Evolutionary conservation across 2,329 filamentous ascomycete genomes (phyloP).

Genomic region (Hypoxylon sp.): DNA sequence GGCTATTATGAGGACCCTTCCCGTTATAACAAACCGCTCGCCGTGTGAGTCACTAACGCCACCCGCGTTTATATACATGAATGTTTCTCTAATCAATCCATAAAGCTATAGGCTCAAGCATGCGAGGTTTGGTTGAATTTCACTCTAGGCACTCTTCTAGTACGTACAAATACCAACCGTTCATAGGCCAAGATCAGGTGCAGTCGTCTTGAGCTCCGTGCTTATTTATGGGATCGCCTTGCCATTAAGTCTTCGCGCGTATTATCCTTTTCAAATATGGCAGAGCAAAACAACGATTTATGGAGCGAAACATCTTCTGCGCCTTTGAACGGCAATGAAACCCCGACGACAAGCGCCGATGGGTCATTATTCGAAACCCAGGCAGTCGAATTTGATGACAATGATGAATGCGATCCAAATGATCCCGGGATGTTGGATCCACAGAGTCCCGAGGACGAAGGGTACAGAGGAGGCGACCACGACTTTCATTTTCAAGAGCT

Average conservation of each 20-base stretch:
- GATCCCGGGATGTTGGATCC: slow-evolving; percentile 7
- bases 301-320: neutral
- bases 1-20: neutral
- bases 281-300: neutral
- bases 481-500: neutral
- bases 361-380: neutral
- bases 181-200: neutral
- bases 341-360: neutral
- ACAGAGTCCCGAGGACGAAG: neutral
- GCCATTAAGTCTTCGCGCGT: neutral
- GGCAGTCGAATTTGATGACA: neutral
- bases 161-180: neutral
- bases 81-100: neutral
- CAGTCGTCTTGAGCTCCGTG: neutral
- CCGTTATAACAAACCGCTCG: neutral
- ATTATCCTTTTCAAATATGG: neutral
- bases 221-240: neutral
- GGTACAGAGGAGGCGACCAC: slow-evolving; percentile 3
- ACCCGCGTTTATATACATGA: neutral
- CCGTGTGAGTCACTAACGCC: slow-evolving; percentile 1
- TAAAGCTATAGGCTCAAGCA: neutral
- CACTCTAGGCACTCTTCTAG: neutral
- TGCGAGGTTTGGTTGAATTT: neutral
- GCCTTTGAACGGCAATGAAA: neutral
- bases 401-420: slow-evolving; percentile 2